phyloP scores from a whole-genome alignment of 768 basidiomycete species.

The Pulveroboletus frians region DNA sequence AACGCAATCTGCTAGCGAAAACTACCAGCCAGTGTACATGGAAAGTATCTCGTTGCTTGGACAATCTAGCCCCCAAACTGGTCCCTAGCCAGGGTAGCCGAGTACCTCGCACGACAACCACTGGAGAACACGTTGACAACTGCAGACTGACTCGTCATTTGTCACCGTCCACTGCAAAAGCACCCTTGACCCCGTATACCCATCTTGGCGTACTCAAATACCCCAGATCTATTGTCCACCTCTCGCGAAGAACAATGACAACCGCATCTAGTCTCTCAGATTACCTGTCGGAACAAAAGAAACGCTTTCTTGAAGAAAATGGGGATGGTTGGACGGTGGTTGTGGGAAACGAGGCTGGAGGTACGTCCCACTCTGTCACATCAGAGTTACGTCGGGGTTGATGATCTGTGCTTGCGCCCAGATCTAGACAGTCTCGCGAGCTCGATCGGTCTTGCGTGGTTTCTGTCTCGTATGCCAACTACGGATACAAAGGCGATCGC shows the following conservation, averaged over 20 bases:
- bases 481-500: constrained; percentile 55
- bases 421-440: constrained; percentile 90
- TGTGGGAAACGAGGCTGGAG: constrained; percentile 97
- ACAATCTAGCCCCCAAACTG: not conserved
- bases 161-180: not conserved
- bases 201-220: not conserved
- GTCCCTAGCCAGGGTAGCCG: not conserved
- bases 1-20: not conserved
- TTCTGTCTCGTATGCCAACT: constrained; percentile 39
- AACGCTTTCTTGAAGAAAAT: constrained; percentile 55
- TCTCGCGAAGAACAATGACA: constrained; percentile 18
- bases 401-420: constrained; percentile 27
- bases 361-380: constrained; percentile 35
- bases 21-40: not conserved
- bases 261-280: constrained; percentile 27
- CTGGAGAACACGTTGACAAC: not conserved
- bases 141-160: not conserved
- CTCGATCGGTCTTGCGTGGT: constrained; percentile 79
- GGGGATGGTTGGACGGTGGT: constrained; percentile 72
- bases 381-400: not conserved
- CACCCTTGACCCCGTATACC: not conserved
- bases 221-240: not conserved
- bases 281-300: constrained; percentile 47
- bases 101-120: not conserved
- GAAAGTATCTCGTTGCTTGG: not conserved